Base-by-base conservation (phyloP, 1,284 basidiomycete genomes). In the Ustilago vetiveriae region DNA sequence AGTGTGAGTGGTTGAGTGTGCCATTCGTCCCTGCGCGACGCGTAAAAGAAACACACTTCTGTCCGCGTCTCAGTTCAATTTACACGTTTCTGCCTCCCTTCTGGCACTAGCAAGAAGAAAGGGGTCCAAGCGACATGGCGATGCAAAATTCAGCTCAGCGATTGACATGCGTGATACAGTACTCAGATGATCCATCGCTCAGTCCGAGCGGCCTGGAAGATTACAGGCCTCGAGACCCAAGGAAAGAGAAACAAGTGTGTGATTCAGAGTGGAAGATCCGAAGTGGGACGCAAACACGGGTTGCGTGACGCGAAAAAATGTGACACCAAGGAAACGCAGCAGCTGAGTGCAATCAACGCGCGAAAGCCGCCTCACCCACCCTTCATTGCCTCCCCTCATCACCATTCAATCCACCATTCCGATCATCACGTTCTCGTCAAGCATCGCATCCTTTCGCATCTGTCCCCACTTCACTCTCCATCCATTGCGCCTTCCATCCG, bases 221-320 rank as follows among this genome's bases (percentile, higher is more conserved):
- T n/a, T n/a, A n/a, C n/a, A n/a, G n/a, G n/a, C n/a, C n/a, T n/a
- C n/a, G n/a, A n/a, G n/a, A n/a, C n/a, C n/a, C n/a, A n/a, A n/a
- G n/a, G n/a, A n/a, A n/a, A n/a, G n/a, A n/a, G n/a, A n/a, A n/a
- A n/a, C n/a, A n/a, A n/a, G n/a, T n/a, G n/a, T n/a, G n/a, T n/a
- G n/a, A n/a, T n/a, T n/a, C n/a, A n/a, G 27, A 21, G 5, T 13
- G 45, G 35, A 29, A 17, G 19, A 19, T 26, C 37, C 37, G 47
- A 27, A 36, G 37, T 43, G 43, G 43, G 27, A 11, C 24, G n/a
- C 27, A 39, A 35, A n/a, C n/a, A n/a, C n/a, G 21, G 36, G 19
- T 16, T 59, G 44, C 50, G 45, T 48, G 50, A 53, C 57, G 57
- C 49, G 50, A 60, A 60, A 49, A 48, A 47, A 33, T 38, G 56